Evolutionary conservation across 352 stramenopile genomes (phyloP), one percentile per base, ranked within the genome.

Genomic region (Globisporangium heterothallicum): DNA sequence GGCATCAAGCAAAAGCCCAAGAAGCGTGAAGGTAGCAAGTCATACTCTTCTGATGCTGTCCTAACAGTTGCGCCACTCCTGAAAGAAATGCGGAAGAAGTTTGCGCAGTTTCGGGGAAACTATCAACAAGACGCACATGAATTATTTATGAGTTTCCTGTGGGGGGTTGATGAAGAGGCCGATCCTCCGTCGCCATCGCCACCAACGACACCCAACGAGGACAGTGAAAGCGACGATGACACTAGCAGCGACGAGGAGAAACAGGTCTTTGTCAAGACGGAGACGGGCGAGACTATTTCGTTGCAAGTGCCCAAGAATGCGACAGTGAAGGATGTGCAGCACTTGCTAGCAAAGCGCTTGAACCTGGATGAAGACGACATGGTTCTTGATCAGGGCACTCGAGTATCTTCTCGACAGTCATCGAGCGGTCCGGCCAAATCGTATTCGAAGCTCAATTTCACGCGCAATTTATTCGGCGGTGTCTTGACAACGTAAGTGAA

Each of bases 61-160:
- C 47, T 86, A 18, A 86, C 75, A 0, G 70, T 86, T 6, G 70
- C 70, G 12, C 75, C 75, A 12, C 32, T 90, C 18, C 66, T 90
- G 16, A 86, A 78, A 44, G 78, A 77, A 25, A 70, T 90, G 38
- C 72, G 79, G 4, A 82, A 78, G 21, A 88, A 88, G 27, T 97
- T 98, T 63, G 72, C 82, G 5, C 84, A 92, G 22, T 99, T 99
- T 60, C 66, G 73, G n/a, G 95, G 95, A 2, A 79, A 88, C 59
- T 84, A 94, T 41, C 97, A 99, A 72, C 97, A 99, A 42, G 97
- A 99, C 61, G 86, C 93, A 6, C 93, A 99, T 59, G 97, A 99
- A 63, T 60, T 99, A 0, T 83, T 99, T 9, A 68, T 73, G 7
- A 97, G 86, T 55, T 73, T 99, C 8, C 61, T 99, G 16, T 97